phyloP scores from a whole-genome alignment of 2,329 filamentous ascomycete genomes.

The Colletotrichum karsti region DNA sequence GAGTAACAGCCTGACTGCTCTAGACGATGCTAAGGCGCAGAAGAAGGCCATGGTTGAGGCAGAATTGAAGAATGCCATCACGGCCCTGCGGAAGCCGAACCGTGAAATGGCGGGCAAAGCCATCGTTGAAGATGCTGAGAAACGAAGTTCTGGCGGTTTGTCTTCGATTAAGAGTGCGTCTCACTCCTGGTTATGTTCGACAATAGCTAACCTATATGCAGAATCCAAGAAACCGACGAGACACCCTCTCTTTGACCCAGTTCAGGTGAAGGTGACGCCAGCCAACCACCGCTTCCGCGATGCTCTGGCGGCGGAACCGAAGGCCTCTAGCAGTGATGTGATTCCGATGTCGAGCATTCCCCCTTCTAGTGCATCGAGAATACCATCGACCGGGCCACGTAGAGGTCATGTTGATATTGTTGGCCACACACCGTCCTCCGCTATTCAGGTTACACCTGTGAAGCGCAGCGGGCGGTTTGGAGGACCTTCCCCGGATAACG shows the following conservation, averaged over 20 bases:
- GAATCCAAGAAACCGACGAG: constrained; percentile 62
- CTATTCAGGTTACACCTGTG: constrained; percentile 30
- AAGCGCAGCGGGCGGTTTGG: neutral
- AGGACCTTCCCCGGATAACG: constrained; percentile 29
- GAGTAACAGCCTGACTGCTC: constrained; percentile 56
- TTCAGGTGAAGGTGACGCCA: constrained; percentile 67
- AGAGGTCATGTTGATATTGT: constrained; percentile 41
- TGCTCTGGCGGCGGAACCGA: constrained; percentile 46
- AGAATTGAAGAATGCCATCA: constrained; percentile 78
- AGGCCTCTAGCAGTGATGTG: constrained; percentile 18
- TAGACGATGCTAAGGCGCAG: constrained; percentile 65
- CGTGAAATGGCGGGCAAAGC: constrained; percentile 73
- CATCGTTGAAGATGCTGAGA: constrained; percentile 73
- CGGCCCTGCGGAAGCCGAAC: constrained; percentile 78
- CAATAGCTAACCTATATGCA: constrained; percentile 34
- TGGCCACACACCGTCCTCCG: constrained; percentile 22
- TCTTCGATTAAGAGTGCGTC: constrained; percentile 59
- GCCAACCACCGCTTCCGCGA: constrained; percentile 63
- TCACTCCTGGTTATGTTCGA: neutral
- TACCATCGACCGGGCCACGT: constrained; percentile 52
- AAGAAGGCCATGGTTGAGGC: constrained; percentile 75
- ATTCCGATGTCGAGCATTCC: constrained; percentile 35
- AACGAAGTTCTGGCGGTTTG: constrained; percentile 58
- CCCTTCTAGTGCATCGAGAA: constrained; percentile 47
- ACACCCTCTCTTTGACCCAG: constrained; percentile 43